Evolutionary conservation across 441 rosid species (phyloP), one percentile per base, ranked within the genome.

Genomic region (Aquilaria agallochum): DNA sequence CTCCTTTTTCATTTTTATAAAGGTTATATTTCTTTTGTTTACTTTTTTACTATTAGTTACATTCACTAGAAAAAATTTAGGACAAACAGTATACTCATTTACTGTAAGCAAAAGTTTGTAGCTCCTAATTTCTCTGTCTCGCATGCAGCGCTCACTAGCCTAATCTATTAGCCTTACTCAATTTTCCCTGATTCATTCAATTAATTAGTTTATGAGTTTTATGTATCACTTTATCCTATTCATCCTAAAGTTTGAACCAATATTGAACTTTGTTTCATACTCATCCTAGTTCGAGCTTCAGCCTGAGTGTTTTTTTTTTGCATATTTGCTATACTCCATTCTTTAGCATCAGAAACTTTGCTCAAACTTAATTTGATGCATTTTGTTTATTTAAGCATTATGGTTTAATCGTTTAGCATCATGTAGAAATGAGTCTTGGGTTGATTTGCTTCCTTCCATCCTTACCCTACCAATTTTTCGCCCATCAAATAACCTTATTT

Each of bases 131-230:
- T 11, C 50, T 14, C 67, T 66, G 49, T 50, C 14, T 49, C 60
- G 60, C 57, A 78, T 15, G 75, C 82, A 75, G 68, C 74, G 75
- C 79, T 55, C 72, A 15, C 45, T 9, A 40, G 5, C 45, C 45
- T 9, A 40, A 5, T 40, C 45, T 20, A 20, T 20, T 20, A 20
- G 27, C 27, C 27, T 20, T 20, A 20, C 27, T 20, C 27, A 20
- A 20, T 20, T 20, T 20, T 20, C 27, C 27, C 27, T 20, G 1
- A 20, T 20, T 20, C 27, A 20, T 20, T 40, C 42, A 2, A 36
- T 36, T 5, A 5, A 5, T 8, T 4, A 36, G 42, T 36, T 36
- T 36, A 62, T 36, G 59, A n/a, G 40, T 50, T 53, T 67, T 44
- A 77, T 81, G 83, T 80, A 76, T 15, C 13, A 34, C 5, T 13